Base-by-base conservation (phyloP, 2,329 filamentous ascomycete species). In the Colletotrichum nymphaeae region DNA sequence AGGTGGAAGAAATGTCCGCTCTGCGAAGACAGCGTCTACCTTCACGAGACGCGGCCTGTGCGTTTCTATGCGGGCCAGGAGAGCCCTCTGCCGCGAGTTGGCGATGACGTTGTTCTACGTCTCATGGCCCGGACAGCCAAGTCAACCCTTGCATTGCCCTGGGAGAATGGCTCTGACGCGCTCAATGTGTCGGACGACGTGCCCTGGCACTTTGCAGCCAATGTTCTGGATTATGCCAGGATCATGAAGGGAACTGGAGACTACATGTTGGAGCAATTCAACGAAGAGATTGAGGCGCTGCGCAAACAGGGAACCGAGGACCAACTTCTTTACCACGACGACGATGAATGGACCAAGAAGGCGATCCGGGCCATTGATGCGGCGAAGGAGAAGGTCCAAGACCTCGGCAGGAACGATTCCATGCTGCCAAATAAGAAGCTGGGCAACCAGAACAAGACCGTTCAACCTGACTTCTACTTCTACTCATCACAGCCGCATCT, bases 1-100 rank as follows among this genome's bases (percentile, higher is more conserved):
- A 89, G 93, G 67, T 98, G 94, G 90, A 97, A 97, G 85, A 98
- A 97, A 81, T 99, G 97, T 77, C 96, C 97, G 0, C 95, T 99
- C 42, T 99, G 97, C 81, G 97, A 94, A 85, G 97, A 99, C 81
- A 92, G 90, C 60, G 91, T 99, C n/a, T 97, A 97, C 80, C 88
- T 95, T n/a, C 93, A 94, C 9, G 97, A 99, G 75, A 94, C 94
- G 26, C 89, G 94, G 62, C 95, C 97, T 1, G 95, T 98, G 26
- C 90, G 95, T 62, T 98, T 97, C 88, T 98, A 98, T 78, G 90
- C 90, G 52, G 96, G 95, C 0, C 95, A 98, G 82, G 95, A 98
- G 83, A 92, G 91, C 56, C 90, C 93, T 52, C 85, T 95, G 46
- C 95, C 95, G 5, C 89, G 92, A 42, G 93, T 96, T 78, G 96